phyloP scores from a whole-genome alignment of 306 rosid species.

The Lathyrus aphaca region DNA sequence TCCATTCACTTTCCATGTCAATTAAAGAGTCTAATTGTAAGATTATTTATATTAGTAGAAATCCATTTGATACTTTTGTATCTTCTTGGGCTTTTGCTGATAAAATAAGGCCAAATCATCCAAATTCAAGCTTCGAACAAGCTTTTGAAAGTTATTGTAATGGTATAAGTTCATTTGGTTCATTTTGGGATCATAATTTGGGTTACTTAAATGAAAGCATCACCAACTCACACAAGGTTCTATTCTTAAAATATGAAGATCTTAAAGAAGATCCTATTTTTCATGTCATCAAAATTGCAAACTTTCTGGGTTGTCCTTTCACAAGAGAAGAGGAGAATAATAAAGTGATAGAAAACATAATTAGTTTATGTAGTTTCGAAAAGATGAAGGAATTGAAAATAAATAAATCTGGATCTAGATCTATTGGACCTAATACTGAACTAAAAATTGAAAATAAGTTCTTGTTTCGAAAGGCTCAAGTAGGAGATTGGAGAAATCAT shows the following conservation, averaged over 20 bases:
- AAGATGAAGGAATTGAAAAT: constrained; percentile 54
- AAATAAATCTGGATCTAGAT: constrained; percentile 51
- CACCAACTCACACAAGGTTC: constrained; percentile 46
- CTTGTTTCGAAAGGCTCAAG: constrained; percentile 55
- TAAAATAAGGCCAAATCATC: constrained; percentile 26
- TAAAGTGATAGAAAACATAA: constrained; percentile 45
- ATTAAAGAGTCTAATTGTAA: constrained; percentile 36
- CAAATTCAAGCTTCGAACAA: constrained; percentile 34
- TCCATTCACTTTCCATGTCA: constrained; percentile 43
- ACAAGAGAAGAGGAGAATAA: constrained; percentile 48
- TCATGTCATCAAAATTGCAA: constrained; percentile 47
- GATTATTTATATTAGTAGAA: constrained; percentile 55
- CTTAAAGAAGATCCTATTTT: constrained; percentile 39
- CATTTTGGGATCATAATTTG: constrained; percentile 57
- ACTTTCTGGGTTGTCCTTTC: constrained; percentile 53
- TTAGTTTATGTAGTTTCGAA: constrained; percentile 51
- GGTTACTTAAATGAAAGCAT: constrained; percentile 61
- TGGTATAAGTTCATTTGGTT: constrained; percentile 53
- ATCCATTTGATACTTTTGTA: constrained; percentile 60
- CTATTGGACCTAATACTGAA: no score
- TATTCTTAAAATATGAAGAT: constrained; percentile 63
- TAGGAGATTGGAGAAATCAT: constrained; percentile 58
- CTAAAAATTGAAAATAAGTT: constrained; percentile 46
- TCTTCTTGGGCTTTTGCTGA: constrained; percentile 47
- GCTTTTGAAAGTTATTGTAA: constrained; percentile 54